These are phyloP conservation scores for Lepidium didymum DNA, from an alignment of 345 rosid genomes.

Conservation along the genomic window DNA sequence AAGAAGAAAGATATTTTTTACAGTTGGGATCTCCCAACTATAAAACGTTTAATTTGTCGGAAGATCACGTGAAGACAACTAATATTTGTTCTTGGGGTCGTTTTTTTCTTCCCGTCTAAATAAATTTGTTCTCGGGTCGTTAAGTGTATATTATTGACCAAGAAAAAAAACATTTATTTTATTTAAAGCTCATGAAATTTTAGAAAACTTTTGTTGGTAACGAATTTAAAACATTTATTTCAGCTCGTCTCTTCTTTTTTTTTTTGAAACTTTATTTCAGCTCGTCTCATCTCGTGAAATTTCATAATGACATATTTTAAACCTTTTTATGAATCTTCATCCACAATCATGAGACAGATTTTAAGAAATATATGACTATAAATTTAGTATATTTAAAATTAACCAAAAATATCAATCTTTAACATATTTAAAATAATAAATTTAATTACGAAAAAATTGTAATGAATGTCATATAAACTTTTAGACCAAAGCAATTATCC, in stretches of 20 bases:
- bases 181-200: neutral
- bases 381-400: too few species aligned
- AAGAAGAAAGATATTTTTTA: neutral
- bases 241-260: too few species aligned
- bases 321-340: too few species aligned
- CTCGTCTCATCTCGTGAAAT: neutral
- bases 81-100: neutral
- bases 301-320: neutral
- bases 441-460: too few species aligned
- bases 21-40: slow-evolving; percentile 19
- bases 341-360: too few species aligned
- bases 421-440: too few species aligned
- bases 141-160: slow-evolving; percentile 8
- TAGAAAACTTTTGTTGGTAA: neutral
- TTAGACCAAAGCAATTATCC: too few species aligned
- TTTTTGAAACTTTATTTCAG: too few species aligned
- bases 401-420: too few species aligned
- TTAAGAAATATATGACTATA: too few species aligned
- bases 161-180: neutral
- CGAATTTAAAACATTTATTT: neutral
- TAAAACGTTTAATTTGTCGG: slow-evolving; percentile 13
- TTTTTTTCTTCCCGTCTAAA: too few species aligned
- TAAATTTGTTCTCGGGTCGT: neutral
- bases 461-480: too few species aligned
- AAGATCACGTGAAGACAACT: slow-evolving; percentile 28